Evolutionary conservation across 139 green algal species (phyloP).

Genomic region (Klebsormidium nitens): DNA sequence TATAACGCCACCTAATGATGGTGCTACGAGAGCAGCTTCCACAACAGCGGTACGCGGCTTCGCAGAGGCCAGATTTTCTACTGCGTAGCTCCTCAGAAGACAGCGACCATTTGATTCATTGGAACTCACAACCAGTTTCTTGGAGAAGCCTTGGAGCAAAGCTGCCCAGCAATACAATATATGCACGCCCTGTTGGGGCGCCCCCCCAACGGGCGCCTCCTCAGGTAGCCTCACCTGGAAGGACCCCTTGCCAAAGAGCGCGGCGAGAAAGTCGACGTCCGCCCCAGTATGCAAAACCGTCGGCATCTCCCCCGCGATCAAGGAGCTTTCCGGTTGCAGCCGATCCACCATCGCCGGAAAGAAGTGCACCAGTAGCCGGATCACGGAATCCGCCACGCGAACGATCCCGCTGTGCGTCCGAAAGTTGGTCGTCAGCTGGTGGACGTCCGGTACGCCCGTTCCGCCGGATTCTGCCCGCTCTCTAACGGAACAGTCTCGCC

Average conservation of each 20-base stretch:
- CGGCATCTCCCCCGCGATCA: constrained; percentile 49
- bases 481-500: neutral
- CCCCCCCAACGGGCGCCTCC: neutral
- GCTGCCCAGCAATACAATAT: neutral
- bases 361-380: constrained; percentile 56
- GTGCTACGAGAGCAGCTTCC: too few relatives aligned
- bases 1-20: too few relatives aligned
- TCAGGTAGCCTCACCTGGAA: neutral
- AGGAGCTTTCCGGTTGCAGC: constrained; percentile 54
- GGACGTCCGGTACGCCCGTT: constrained; percentile 9
- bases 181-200: neutral
- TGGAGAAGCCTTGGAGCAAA: too few relatives aligned
- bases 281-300: constrained; percentile 7
- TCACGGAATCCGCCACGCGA: constrained; percentile 54
- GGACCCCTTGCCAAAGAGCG: constrained; percentile 2
- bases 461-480: neutral
- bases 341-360: constrained; percentile 58
- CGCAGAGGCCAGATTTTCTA: too few relatives aligned
- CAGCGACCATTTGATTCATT: too few relatives aligned
- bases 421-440: constrained; percentile 47
- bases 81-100: too few relatives aligned
- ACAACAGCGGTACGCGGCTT: too few relatives aligned
- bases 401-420: constrained; percentile 62
- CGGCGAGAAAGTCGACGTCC: neutral
- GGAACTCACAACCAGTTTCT: too few relatives aligned